phyloP scores from a whole-genome alignment of 768 basidiomycete species.

The Lentinula detonsa region DNA sequence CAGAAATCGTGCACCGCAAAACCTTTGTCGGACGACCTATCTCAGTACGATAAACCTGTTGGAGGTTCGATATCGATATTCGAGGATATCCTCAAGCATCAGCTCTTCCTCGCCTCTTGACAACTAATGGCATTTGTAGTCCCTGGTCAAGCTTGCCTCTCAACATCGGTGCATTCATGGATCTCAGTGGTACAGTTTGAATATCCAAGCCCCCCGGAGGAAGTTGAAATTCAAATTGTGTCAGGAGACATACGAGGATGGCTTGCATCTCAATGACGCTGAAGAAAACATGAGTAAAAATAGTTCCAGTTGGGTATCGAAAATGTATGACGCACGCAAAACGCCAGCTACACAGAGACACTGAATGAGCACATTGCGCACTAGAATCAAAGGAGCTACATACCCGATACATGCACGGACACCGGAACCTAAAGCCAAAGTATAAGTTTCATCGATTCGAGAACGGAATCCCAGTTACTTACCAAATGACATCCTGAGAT shows the following conservation, averaged over 20 bases:
- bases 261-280: constrained; percentile 34
- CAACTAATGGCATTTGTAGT: constrained; percentile 4
- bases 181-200: neutral
- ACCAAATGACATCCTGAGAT: constrained; percentile 8
- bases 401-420: constrained; percentile 12
- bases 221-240: constrained; percentile 32
- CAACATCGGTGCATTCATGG: neutral
- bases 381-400: neutral
- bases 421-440: constrained; percentile 9
- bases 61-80: neutral
- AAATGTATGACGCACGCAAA: constrained; percentile 12
- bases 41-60: neutral
- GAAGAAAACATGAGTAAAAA: neutral
- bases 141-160: constrained; percentile 1
- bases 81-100: neutral
- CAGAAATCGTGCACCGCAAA: no score
- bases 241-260: constrained; percentile 32
- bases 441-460: neutral
- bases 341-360: constrained; percentile 10
- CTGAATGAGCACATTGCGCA: neutral
- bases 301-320: neutral
- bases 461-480: constrained; percentile 1
- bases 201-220: constrained; percentile 11
- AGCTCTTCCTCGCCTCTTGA: neutral
- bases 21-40: no score